Evolutionary conservation across 1,284 basidiomycete genomes (phyloP).

Genomic region (Microbotryomycetes sp.): DNA sequence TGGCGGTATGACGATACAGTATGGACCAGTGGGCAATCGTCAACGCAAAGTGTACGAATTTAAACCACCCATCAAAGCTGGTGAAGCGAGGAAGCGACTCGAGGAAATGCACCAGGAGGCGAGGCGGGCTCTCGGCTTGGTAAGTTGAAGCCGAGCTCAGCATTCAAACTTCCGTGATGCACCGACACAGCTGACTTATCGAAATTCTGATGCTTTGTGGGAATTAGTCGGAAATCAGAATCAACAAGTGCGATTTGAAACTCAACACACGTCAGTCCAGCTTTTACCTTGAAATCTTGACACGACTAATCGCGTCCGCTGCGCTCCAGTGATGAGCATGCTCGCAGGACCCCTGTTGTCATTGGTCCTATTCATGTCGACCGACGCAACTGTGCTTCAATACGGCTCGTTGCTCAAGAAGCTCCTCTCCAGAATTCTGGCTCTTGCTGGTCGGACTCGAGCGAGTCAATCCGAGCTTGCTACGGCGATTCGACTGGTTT

Average conservation of each 20-base stretch:
- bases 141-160: no score
- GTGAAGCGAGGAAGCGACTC: conserved; percentile 20
- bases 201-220: no score
- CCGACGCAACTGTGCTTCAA: neutral
- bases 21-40: conserved; percentile 3
- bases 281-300: no score
- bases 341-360: neutral
- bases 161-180: no score
- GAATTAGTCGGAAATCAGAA: neutral
- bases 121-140: conserved; percentile 7
- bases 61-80: conserved; percentile 16
- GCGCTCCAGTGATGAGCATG: neutral
- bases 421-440: neutral
- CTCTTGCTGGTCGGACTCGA: neutral
- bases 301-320: neutral
- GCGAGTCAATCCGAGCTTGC: neutral
- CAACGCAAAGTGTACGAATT: conserved; percentile 5
- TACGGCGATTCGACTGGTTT: neutral
- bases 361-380: neutral
- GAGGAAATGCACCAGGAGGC: conserved; percentile 23
- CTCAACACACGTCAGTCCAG: neutral
- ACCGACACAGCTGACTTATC: neutral
- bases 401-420: neutral
- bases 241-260: neutral
- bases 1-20: conserved; percentile 10